Evolutionary conservation across 108 stramenopile genomes (phyloP).

Genomic region (Cyclotella choctawhatcheeana): DNA sequence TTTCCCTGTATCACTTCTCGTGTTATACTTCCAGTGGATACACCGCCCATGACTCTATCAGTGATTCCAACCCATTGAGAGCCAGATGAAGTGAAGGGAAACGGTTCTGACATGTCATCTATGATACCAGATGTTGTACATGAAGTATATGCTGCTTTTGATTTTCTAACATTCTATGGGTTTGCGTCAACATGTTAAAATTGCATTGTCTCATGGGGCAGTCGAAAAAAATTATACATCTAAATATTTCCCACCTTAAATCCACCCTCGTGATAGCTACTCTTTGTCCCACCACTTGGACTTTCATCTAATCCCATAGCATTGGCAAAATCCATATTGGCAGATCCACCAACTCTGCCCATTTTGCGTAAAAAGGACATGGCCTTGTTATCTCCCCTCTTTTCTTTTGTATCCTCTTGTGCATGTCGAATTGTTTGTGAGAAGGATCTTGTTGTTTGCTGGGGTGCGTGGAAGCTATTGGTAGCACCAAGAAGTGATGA

Average conservation of each 20-base stretch:
- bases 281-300: constrained; percentile 52
- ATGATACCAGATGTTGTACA: constrained; percentile 66
- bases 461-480: too few species aligned
- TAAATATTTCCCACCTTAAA: constrained; percentile 45
- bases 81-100: constrained; percentile 77
- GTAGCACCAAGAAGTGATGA: too few species aligned
- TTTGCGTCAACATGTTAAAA: not conserved
- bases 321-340: constrained; percentile 72
- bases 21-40: constrained; percentile 44
- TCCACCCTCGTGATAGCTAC: constrained; percentile 35
- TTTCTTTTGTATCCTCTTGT: not conserved
- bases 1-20: constrained; percentile 45
- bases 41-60: constrained; percentile 79
- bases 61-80: constrained; percentile 73
- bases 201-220: not conserved
- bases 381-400: constrained; percentile 66
- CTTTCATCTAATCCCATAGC: constrained; percentile 80
- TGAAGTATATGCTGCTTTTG: constrained; percentile 54
- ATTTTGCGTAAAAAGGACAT: constrained; percentile 76
- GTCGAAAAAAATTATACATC: too few species aligned
- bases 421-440: not conserved
- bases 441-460: not conserved
- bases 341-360: constrained; percentile 69
- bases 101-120: constrained; percentile 76
- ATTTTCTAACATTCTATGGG: constrained; percentile 56